A percentile compares a stretch with the other conserved stretches of the same genome.
phyloP scores from a whole-genome alignment of 108 stramenopile species.

The Fragilaria radians region DNA sequence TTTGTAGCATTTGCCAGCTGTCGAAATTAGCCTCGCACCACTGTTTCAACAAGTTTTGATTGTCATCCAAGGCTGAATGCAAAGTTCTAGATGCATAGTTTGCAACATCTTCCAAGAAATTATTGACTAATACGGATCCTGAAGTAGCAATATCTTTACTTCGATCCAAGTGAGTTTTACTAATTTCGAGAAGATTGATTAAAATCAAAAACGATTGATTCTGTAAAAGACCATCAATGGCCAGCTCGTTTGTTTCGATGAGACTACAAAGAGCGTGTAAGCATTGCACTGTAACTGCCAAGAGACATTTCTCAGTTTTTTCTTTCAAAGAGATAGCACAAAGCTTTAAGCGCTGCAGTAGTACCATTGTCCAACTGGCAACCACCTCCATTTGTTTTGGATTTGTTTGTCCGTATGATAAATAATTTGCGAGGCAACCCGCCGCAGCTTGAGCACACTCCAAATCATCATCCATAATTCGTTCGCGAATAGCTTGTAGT shows the following conservation, averaged over 20 bases:
- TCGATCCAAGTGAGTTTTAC: too few relatives aligned
- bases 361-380: constrained; percentile 34
- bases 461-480: constrained; percentile 50
- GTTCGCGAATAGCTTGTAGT: constrained; percentile 63
- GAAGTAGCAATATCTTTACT: too few relatives aligned
- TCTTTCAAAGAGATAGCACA: constrained; percentile 14
- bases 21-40: background rate
- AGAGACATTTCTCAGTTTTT: constrained; percentile 20
- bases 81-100: constrained; percentile 43
- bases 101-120: constrained; percentile 22
- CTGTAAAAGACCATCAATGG: constrained; percentile 24
- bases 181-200: too few relatives aligned
- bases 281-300: constrained; percentile 26
- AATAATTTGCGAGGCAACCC: constrained; percentile 58
- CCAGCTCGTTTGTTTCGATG: constrained; percentile 32
- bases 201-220: too few relatives aligned
- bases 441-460: constrained; percentile 61
- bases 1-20: background rate
- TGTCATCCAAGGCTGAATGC: constrained; percentile 69
- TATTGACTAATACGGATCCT: too few relatives aligned
- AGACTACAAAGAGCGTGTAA: constrained; percentile 21
- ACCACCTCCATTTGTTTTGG: constrained; percentile 1
- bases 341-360: constrained; percentile 25
- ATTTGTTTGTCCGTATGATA: background rate
- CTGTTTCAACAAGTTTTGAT: constrained; percentile 22